Base-by-base conservation (phyloP, 164 flowering plant species). In the Aristolochia contorta region DNA sequence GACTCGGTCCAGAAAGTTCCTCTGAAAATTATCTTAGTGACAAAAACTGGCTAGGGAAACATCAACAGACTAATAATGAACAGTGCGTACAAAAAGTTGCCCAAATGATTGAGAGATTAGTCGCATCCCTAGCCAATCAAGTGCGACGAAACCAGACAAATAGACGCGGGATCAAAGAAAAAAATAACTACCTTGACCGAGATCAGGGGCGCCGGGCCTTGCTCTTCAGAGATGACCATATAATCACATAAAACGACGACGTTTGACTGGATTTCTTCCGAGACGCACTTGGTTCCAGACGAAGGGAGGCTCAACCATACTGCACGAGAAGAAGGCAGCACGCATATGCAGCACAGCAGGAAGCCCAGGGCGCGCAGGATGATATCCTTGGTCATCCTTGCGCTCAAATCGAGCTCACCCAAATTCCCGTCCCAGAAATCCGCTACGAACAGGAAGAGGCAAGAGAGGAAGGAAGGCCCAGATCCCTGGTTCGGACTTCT, bases 171-270 rank as follows among this genome's bases (percentile, higher is more conserved):
- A 48, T 21, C 25, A 19, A 57, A 27, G 16, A 27, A 24, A 48
- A n/a, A 33, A 60, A n/a, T 3, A 6, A 15, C 50, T 64, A 76
- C 82, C 75, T 76, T 76, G 54, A 54, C 56, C 37, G 82, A 67
- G 47, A 79, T 65, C 59, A 67, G 32, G 19, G 73, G 72, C 12
- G 56, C 19, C 4, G 64, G 23, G 16, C 63, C 67, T 3, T 24
- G 67, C 19, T 74, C 73, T 6, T 74, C 79, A 1, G 69, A 54
- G 56, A 79, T 25, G 48, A 79, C 74, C 30, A 50, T 53, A 65
- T 74, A 79, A 67, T 79, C 79, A 23, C 71, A 75, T 45, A 76
- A 22, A 61, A 79, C 79, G 60, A 79, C 79, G 56, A 76, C 76
- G 69, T 79, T 74, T 47, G 61, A 60, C 25, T 72, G 76, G 51